Evolutionary conservation across 106 monocot species (phyloP), one percentile per base, ranked within the genome.

Genomic region (Acanthochlamys bracteata): DNA sequence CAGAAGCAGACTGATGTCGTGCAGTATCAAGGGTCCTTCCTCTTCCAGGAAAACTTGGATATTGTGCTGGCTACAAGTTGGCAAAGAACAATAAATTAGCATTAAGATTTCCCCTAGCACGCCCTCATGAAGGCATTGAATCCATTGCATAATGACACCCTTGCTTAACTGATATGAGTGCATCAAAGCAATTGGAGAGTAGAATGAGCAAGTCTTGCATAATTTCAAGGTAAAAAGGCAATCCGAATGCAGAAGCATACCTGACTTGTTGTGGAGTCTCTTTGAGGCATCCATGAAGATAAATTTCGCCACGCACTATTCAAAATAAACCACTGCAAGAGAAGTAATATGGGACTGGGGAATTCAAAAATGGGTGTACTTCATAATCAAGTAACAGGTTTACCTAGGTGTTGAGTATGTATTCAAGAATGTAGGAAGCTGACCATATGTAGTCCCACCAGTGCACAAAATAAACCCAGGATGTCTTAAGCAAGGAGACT

Each of bases 381-480:
- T 1, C 12, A 17, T 49, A 12, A 49, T 12, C 49, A 2, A 13
- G 13, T 7, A 61, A 14, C 63, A 41, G 25, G 66, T 39, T 52
- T 79, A 88, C 95, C 84, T 85, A 11, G 90, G 69, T 71, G 75
- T 17, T 47, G 76, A 17, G 68, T 22, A 80, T 57, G 66, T 75
- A 55, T 64, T 84, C 59, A 83, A 82, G 70, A 72, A 65, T 66
- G 84, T 90, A 21, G 95, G 90, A 71, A 96, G 82, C 57, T 82
- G 82, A 26, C 87, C 95, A 82, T 96, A 80, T 71, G 90, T 78
- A 66, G 79, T 74, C 16, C 90, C 94, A 59, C 95, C 95, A 69
- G 79, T 90, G 69, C 82, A 87, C 59, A 96, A 46, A 66, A 96
- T 96, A 80, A 96, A 96, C 61, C 88, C 67, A 76, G 87, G 88